Conservation (phyloP, 306 rosid species). For the Rosa persica region DNA sequence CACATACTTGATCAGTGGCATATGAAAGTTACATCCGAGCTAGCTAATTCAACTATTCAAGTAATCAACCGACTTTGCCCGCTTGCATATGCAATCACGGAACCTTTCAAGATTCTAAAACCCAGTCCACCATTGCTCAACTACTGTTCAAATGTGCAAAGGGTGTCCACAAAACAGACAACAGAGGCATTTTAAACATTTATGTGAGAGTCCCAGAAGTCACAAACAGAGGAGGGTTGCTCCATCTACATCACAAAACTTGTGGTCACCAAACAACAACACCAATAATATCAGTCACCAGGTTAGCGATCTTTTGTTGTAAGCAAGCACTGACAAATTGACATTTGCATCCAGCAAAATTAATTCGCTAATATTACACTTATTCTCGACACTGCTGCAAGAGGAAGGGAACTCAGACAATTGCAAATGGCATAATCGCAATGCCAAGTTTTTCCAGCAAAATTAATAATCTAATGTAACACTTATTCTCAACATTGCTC, state of each 20-base stretch:
- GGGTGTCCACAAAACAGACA: neutral
- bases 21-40: neutral
- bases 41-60: too few species aligned
- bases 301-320: neutral
- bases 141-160: neutral
- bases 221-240: neutral
- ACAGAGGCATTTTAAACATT: neutral
- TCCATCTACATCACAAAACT: conserved; percentile 1
- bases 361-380: neutral
- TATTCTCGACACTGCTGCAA: too few species aligned
- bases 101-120: neutral
- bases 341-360: neutral
- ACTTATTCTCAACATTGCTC: neutral
- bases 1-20: neutral
- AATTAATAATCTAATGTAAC: neutral
- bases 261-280: neutral
- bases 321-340: neutral
- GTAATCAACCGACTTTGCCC: neutral
- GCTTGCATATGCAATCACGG: neutral
- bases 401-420: too few species aligned
- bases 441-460: neutral
- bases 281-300: neutral
- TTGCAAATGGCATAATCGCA: too few species aligned
- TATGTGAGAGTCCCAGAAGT: neutral
- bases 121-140: neutral